Conservation (phyloP, 2,329 filamentous ascomycete species). For the Botrytis porri region DNA sequence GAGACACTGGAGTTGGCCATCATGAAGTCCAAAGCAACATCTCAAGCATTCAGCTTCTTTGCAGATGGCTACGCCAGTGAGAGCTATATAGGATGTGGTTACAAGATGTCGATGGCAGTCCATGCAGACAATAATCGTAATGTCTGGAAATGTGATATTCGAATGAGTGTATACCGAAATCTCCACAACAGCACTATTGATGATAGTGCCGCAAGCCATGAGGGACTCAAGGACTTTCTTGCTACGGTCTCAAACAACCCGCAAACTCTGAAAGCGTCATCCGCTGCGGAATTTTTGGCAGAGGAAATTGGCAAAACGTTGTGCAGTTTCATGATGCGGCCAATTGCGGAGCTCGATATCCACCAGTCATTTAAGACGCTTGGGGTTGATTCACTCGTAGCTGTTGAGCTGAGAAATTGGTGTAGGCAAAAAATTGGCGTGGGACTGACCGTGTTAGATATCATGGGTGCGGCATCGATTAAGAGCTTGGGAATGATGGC, state of each 20-base stretch:
- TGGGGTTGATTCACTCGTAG: conserved; percentile 3
- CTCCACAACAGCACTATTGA: neutral
- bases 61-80: neutral
- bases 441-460: neutral
- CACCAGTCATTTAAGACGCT: neutral
- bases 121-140: neutral
- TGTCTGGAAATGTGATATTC: conserved; percentile 12
- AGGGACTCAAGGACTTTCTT: neutral
- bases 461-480: neutral
- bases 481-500: neutral
- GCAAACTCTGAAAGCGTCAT: neutral
- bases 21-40: neutral
- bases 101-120: neutral
- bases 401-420: conserved; percentile 12
- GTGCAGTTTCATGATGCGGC: neutral
- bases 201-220: neutral
- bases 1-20: neutral
- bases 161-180: neutral
- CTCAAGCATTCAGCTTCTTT: neutral
- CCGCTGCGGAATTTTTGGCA: neutral
- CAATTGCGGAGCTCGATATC: neutral
- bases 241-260: neutral
- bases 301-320: neutral
- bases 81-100: neutral
- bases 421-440: neutral